Base-by-base conservation (phyloP, 768 basidiomycete species). In the Leccinum fibrillosum region DNA sequence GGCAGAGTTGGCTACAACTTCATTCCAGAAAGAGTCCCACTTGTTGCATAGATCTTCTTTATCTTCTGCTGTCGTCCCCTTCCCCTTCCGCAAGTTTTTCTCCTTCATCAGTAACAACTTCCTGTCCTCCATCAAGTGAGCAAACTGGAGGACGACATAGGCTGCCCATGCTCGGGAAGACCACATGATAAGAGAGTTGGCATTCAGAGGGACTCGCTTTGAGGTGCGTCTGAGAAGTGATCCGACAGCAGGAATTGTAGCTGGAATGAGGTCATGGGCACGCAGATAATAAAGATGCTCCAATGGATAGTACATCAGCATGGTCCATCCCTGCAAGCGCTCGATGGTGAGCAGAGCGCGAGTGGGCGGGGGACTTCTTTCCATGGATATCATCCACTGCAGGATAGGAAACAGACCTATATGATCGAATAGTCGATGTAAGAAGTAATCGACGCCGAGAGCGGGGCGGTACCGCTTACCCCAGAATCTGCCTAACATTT, bases 101-200 rank as follows among this genome's bases (percentile, higher is more conserved):
- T 88, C 81, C 55, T 80, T 79, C 62, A 78, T 73, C 49, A 78
- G 75, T 19, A 92, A 70, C 13, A 90, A 63, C 61, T 81, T 81
- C 59, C 80, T 78, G 64, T 92, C 89, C 67, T 91, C 88, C 30
- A 78, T 73, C 54, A 91, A 76, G 66, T 90, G 89, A 5, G 80
- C 81, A 61, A 92, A 85, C 56, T 91, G 92, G 49, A 95, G 82
- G 30, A 87, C 61, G 44, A 92, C 79, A 65, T 94, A 94, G 23
- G 82, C 70, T 2, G 86, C 87, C 93, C 92, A 95, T 69, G 86
- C 89, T 21, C 92, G 85, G 54, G 80, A 83, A 13, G 90, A 92
- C 89, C 88, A 90, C 53, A 86, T 63, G 3, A 80, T 77, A 39
- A 93, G 69, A 26, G 68, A 71, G 34, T 76, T 74, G 8, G 80